A percentile compares a stretch with the other conserved stretches of the same genome.
Evolutionary conservation across 2,329 filamentous ascomycete genomes (phyloP).

Genomic region (Aspergillus persii): DNA sequence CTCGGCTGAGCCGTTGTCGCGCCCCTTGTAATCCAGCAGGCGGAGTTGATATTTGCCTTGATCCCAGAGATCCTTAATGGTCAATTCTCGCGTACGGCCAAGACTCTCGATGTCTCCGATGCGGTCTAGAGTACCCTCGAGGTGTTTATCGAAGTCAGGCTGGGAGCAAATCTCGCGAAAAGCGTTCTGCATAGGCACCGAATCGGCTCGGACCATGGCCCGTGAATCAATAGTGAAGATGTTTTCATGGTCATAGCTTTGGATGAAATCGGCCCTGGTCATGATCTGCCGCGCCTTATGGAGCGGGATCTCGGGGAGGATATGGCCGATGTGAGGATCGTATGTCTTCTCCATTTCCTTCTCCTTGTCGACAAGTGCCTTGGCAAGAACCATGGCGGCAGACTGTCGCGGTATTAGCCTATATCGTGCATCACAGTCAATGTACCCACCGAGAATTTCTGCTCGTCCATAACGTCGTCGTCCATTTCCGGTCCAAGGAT

Average conservation of each 20-base stretch:
- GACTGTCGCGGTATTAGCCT: constrained; percentile 51
- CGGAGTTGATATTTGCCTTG: constrained; percentile 74
- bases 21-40: constrained; percentile 48
- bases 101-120: constrained; percentile 93
- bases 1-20: constrained; percentile 47
- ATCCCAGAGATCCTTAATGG: constrained; percentile 89
- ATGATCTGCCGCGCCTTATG: constrained; percentile 87
- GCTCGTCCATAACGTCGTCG: constrained; percentile 97
- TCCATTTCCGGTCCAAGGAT: constrained; percentile 78
- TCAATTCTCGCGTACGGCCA: constrained; percentile 88
- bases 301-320: constrained; percentile 76
- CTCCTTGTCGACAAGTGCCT: constrained; percentile 83
- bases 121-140: constrained; percentile 78
- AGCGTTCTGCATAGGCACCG: constrained; percentile 92
- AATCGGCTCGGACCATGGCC: constrained; percentile 86
- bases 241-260: constrained; percentile 87
- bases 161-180: constrained; percentile 78
- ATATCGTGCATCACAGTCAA: not conserved
- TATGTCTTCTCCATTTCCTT: constrained; percentile 61
- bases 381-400: constrained; percentile 89
- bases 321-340: constrained; percentile 65
- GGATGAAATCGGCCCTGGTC: constrained; percentile 93
- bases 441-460: constrained; percentile 76
- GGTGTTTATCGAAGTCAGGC: constrained; percentile 75
- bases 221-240: constrained; percentile 89